Evolutionary conservation across 371 early-diverging fungal species (phyloP).

Genomic region (Mucor ambiguus): DNA sequence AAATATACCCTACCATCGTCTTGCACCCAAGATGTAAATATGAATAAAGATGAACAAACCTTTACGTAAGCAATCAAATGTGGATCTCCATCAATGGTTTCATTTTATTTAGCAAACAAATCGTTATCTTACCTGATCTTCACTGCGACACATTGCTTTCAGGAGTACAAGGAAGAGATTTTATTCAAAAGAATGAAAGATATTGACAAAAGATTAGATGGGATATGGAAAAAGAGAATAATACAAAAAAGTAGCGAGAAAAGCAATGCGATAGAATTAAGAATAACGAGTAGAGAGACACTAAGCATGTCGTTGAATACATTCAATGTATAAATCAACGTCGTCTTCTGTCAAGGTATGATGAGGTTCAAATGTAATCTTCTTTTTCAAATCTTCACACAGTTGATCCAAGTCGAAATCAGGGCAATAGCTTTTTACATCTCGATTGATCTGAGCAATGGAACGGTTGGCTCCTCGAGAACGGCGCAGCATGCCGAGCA

Average conservation of each 20-base stretch:
- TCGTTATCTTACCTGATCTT: slow-evolving; percentile 4
- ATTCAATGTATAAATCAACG: slow-evolving; percentile 24
- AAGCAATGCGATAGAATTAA: neutral
- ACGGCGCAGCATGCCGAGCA: slow-evolving; percentile 2
- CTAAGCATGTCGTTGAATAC: slow-evolving; percentile 16
- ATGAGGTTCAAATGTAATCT: slow-evolving; percentile 16
- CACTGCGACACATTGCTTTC: neutral
- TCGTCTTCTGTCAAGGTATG: slow-evolving; percentile 23
- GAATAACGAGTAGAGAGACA: neutral
- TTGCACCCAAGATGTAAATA: slow-evolving; percentile 39
- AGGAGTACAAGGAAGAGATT: no score
- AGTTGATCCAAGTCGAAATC: slow-evolving; percentile 31
- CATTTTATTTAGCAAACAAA: neutral
- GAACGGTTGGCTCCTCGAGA: slow-evolving; percentile 14
- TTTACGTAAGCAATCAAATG: neutral
- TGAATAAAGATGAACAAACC: neutral
- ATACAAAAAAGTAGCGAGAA: neutral
- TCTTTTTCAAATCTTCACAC: slow-evolving; percentile 14
- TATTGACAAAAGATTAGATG: neutral
- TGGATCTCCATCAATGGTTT: neutral
- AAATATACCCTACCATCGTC: slow-evolving; percentile 31
- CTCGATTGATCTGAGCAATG: slow-evolving; percentile 21
- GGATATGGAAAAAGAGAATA: neutral
- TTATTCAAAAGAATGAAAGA: neutral
- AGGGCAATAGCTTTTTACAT: slow-evolving; percentile 27